These are phyloP conservation scores for Yamadazyma phyllophila DNA, from an alignment of 805 yeast genomes.

Conservation along the genomic window DNA sequence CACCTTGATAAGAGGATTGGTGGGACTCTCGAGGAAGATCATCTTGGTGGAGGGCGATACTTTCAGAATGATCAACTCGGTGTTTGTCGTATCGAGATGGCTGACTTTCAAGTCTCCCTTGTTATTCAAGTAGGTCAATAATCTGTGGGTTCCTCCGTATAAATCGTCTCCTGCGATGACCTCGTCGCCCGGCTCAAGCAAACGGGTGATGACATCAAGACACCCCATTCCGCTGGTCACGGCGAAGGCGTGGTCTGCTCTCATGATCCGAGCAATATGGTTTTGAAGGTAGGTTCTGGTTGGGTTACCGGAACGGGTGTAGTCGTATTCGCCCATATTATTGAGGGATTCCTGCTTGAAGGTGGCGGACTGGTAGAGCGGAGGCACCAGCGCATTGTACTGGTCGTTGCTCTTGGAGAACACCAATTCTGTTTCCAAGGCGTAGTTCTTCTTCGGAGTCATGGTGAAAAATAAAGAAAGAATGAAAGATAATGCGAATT, in stretches of 20 bases:
- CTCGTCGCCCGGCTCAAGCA: constrained; percentile 79
- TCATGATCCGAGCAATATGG: constrained; percentile 76
- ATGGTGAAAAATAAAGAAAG: not conserved
- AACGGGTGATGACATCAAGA: constrained; percentile 75
- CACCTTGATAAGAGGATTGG: constrained; percentile 88
- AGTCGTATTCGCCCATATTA: constrained; percentile 70
- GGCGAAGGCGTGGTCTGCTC: constrained; percentile 73
- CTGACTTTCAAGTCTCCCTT: constrained; percentile 63
- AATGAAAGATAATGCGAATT: not conserved
- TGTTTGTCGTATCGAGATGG: constrained; percentile 81
- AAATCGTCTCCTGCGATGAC: constrained; percentile 93
- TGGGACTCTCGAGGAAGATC: constrained; percentile 87
- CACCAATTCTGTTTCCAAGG: constrained; percentile 70
- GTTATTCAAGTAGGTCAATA: constrained; percentile 66
- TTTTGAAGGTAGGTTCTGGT: constrained; percentile 78
- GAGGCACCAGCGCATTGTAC: constrained; percentile 78
- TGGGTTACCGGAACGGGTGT: constrained; percentile 92
- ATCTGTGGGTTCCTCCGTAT: constrained; percentile 90
- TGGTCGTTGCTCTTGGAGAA: constrained; percentile 60
- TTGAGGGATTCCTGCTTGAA: constrained; percentile 75
- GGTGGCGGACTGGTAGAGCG: constrained; percentile 92
- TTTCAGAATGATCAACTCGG: constrained; percentile 55
- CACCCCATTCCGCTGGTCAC: constrained; percentile 94
- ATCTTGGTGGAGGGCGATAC: constrained; percentile 61
- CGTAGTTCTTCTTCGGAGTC: constrained; percentile 35